A percentile compares a stretch with the other conserved stretches of the same genome.
These are phyloP conservation scores for Lasiosphaeriaceae sp. DNA, from an alignment of 495 filamentous ascomycete species.

Conservation along the genomic window DNA sequence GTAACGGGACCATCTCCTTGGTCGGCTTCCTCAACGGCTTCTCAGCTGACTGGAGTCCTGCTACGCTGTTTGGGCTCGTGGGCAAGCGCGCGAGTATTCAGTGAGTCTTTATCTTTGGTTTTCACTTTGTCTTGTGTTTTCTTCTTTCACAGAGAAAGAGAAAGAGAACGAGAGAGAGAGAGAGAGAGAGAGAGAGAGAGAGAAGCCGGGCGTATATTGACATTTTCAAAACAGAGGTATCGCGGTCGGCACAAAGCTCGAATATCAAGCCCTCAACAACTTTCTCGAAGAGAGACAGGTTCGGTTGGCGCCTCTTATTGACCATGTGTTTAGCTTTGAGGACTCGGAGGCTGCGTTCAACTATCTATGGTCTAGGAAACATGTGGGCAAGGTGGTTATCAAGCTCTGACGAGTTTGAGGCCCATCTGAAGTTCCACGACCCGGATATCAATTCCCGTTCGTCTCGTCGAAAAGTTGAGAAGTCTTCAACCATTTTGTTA, in stretches of 20 bases:
- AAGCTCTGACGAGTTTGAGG: constrained; percentile 4
- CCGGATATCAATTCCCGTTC: too few relatives aligned
- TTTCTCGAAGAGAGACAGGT: constrained; percentile 30
- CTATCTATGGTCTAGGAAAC: constrained; percentile 27
- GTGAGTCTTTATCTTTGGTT: not conserved
- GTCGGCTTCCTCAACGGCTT: constrained; percentile 2
- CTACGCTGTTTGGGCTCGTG: not conserved
- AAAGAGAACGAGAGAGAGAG: too few relatives aligned
- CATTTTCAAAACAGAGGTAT: constrained; percentile 29
- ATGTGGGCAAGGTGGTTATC: constrained; percentile 32
- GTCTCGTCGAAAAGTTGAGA: too few relatives aligned
- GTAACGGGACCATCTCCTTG: not conserved
- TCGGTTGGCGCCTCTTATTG: constrained; percentile 17
- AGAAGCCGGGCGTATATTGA: not conserved
- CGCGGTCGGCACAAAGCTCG: constrained; percentile 19
- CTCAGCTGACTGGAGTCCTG: not conserved
- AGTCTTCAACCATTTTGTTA: too few relatives aligned
- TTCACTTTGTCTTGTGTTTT: not conserved
- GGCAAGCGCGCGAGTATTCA: constrained; percentile 1
- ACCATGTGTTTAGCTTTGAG: constrained; percentile 25
- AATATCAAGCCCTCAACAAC: constrained; percentile 21
- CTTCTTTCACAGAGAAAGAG: too few relatives aligned
- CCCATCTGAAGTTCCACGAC: too few relatives aligned
- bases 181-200: too few relatives aligned
- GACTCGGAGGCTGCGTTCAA: constrained; percentile 26